Percentiles rank a stretch among this genome's conserved stretches.
These are phyloP conservation scores for Coemansia interrupta DNA, from an alignment of 192 early-diverging fungal species.

Conservation along the genomic window DNA sequence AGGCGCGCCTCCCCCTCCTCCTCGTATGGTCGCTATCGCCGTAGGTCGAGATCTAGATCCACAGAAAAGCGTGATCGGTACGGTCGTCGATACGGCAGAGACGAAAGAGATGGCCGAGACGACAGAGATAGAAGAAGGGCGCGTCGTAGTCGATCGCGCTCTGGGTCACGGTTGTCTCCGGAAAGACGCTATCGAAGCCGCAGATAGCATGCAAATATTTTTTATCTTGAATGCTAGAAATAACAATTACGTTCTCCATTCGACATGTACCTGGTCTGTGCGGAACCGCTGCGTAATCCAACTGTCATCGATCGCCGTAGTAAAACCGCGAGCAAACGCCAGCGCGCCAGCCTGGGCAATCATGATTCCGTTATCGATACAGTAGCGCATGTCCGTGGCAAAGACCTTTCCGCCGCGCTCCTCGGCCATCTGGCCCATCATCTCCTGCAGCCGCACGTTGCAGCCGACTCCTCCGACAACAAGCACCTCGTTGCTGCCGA, in stretches of 20 bases:
- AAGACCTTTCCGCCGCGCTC: slow-evolving; percentile 85
- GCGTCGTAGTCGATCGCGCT: slow-evolving; percentile 4
- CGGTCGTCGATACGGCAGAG: not conserved
- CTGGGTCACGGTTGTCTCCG: slow-evolving; percentile 28
- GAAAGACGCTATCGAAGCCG: slow-evolving; percentile 5
- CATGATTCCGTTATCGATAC: slow-evolving; percentile 99
- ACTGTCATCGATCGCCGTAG: slow-evolving; percentile 80
- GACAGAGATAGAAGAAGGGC: not conserved
- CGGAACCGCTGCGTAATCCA: slow-evolving; percentile 92
- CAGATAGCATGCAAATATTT: no score
- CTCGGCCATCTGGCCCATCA: slow-evolving; percentile 94
- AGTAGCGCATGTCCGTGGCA: slow-evolving; percentile 95
- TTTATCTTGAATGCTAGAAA: no score
- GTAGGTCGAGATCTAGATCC: not conserved
- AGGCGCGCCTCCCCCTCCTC: not conserved
- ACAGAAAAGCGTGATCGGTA: not conserved
- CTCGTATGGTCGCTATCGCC: not conserved
- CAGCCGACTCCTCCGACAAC: slow-evolving; percentile 98
- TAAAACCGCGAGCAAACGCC: slow-evolving; percentile 74
- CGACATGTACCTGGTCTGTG: slow-evolving; percentile 80
- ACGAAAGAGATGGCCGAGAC: no score
- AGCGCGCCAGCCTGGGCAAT: slow-evolving; percentile 96
- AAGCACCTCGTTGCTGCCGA: slow-evolving; percentile 83
- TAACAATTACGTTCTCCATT: slow-evolving; percentile 62
- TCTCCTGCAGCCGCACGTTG: slow-evolving; percentile 90